Conservation (phyloP, 2,329 filamentous ascomycete genomes). For the Fusarium sp. region DNA sequence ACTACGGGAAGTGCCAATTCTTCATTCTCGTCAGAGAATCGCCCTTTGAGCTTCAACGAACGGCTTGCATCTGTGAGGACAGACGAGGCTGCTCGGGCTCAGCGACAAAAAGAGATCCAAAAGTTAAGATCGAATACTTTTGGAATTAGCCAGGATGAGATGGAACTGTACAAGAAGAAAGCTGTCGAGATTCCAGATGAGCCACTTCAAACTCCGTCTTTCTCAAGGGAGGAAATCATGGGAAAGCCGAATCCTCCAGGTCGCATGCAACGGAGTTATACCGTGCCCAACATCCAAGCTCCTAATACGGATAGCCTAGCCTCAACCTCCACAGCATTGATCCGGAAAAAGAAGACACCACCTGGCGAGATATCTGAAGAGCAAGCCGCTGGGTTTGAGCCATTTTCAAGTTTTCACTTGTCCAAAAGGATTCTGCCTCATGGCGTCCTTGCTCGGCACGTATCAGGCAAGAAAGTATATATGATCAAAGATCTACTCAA, state of each 20-base stretch:
- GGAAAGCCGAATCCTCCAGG: slow-evolving; percentile 49
- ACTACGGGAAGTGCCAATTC: slow-evolving; percentile 52
- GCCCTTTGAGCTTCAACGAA: slow-evolving; percentile 81
- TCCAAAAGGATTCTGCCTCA: slow-evolving; percentile 87
- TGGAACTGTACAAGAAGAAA: slow-evolving; percentile 70
- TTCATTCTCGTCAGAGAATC: slow-evolving; percentile 48
- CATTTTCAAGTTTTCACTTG: slow-evolving; percentile 87
- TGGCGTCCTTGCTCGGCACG: slow-evolving; percentile 79
- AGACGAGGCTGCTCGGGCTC: slow-evolving; percentile 64
- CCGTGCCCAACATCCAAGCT: slow-evolving; percentile 52
- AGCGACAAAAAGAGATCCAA: slow-evolving; percentile 66
- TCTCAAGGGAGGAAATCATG: slow-evolving; percentile 73
- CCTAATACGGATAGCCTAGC: slow-evolving; percentile 34
- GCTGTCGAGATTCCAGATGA: slow-evolving; percentile 67
- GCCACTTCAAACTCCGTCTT: slow-evolving; percentile 63
- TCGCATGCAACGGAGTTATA: slow-evolving; percentile 59
- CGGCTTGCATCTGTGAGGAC: slow-evolving; percentile 78
- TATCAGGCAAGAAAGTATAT: slow-evolving; percentile 82
- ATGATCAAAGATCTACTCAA: slow-evolving; percentile 84
- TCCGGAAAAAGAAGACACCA: slow-evolving; percentile 32
- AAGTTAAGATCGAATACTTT: slow-evolving; percentile 68
- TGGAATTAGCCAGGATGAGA: slow-evolving; percentile 67
- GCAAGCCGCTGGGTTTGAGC: slow-evolving; percentile 73
- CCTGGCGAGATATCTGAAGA: slow-evolving; percentile 43
- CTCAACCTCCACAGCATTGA: slow-evolving; percentile 22